A percentile compares a stretch with the other conserved stretches of the same genome.
Evolutionary conservation across 2,329 filamentous ascomycete species (phyloP).

Genomic region (Ceratocystis destructans): DNA sequence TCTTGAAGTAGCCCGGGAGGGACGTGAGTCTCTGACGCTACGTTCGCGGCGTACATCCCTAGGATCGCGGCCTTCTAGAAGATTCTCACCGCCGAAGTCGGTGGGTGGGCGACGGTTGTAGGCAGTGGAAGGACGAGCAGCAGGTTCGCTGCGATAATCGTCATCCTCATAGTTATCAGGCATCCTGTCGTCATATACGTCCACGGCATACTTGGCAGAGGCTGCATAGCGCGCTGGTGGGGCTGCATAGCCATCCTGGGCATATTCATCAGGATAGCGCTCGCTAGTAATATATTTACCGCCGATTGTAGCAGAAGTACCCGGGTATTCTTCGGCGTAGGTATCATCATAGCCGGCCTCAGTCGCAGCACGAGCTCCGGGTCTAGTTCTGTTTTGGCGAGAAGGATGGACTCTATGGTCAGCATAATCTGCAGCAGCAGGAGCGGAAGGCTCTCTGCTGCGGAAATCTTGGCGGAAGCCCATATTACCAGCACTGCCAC

Average conservation of each 20-base stretch:
- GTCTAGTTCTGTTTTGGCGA: slow-evolving; percentile 1
- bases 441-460: slow-evolving; percentile 12
- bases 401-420: slow-evolving; percentile 14
- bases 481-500: slow-evolving; percentile 15
- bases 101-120: slow-evolving; percentile 8
- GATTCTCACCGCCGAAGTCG: neutral
- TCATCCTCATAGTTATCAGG: slow-evolving; percentile 5
- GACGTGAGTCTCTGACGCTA: neutral
- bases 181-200: slow-evolving; percentile 8
- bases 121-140: slow-evolving; percentile 2
- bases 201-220: slow-evolving; percentile 14
- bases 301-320: slow-evolving; percentile 1
- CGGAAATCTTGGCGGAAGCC: slow-evolving; percentile 14
- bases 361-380: slow-evolving; percentile 7
- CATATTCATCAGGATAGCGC: slow-evolving; percentile 6
- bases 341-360: slow-evolving; percentile 14
- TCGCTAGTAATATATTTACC: neutral
- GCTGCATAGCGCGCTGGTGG: slow-evolving; percentile 12
- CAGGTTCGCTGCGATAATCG: slow-evolving; percentile 11
- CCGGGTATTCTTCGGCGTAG: slow-evolving; percentile 11
- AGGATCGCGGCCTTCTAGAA: slow-evolving; percentile 1
- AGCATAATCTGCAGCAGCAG: slow-evolving; percentile 13
- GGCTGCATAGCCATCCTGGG: slow-evolving; percentile 3
- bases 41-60: neutral
- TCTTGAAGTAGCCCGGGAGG: slow-evolving; percentile 12